Conservation (phyloP, 2,329 filamentous ascomycete genomes). For the Penicillium sp. region DNA sequence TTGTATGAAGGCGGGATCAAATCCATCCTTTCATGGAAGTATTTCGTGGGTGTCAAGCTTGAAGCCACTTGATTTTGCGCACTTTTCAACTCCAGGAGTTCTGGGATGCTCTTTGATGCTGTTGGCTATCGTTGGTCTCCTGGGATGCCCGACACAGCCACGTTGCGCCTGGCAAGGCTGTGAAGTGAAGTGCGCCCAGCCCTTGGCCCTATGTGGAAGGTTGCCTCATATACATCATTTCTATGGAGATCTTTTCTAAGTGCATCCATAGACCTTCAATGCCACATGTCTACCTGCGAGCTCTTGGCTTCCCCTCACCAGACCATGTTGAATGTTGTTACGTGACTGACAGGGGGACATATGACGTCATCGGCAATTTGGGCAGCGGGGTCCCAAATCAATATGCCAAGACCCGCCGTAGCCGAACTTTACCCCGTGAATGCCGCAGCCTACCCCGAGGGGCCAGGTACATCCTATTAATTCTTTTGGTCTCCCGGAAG, state of each 20-base stretch:
- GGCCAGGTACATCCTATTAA: no score
- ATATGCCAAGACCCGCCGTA: no score
- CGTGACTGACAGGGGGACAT: neutral
- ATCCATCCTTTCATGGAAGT: constrained; percentile 48
- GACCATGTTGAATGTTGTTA: neutral
- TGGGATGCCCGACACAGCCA: neutral
- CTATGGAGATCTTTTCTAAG: neutral
- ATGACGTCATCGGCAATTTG: neutral
- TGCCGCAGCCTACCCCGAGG: no score
- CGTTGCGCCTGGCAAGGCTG: neutral
- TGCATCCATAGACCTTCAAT: neutral
- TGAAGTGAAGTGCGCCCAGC: neutral
- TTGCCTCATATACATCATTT: neutral
- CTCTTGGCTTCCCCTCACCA: neutral
- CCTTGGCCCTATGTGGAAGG: neutral
- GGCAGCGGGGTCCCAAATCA: no score
- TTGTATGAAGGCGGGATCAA: constrained; percentile 63
- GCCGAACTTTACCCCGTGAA: no score
- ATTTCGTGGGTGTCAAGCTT: neutral
- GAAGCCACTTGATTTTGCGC: neutral
- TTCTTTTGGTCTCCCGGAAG: no score
- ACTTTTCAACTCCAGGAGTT: neutral
- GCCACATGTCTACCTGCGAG: no score
- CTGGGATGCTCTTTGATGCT: neutral
- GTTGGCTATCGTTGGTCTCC: neutral